Base-by-base conservation (phyloP, 257 asterid genomes). In the Fraxinus anomala region DNA sequence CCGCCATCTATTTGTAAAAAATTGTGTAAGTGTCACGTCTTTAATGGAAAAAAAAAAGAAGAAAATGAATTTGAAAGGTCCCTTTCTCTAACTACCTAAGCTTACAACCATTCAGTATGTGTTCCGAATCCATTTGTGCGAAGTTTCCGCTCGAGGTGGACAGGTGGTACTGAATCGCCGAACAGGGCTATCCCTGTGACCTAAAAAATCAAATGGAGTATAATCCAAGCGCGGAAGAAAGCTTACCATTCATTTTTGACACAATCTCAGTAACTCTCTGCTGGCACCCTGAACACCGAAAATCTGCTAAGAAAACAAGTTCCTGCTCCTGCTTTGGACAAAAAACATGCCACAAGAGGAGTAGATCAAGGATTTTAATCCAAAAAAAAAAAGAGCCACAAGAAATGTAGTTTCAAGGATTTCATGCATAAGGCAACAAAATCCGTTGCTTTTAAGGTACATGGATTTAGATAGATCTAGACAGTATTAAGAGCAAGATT, bases 231-330 rank as follows among this genome's bases (percentile, higher is more conserved):
- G 78, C 28, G 61, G 47, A 24, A 30, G 12, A 19, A 72, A 37
- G 2, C 67, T 80, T 12, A 92, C 97, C 91, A 7, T 91, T 88
- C 97, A 92, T 85, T 85, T 82, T 92, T 56, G 93, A 73, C 89
- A 94, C 83, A 34, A 91, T 80, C 80, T 87, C 85, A 73, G 94
- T 94, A 31, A 94, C 96, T 82, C 96, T 87, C 51, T 83, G 84
- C 87, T 91, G 97, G 81, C 98, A 94, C 73, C 68, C 86, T 0
- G 91, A 67, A 44, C 97, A 91, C 39, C 93, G 89, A 68, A 89
- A 88, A 88, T 94, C 98, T 0, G 97, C 97, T 10, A 91, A 74
- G 76, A 92, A 89, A 73, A 92, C 96, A 42, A 94, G 93, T 86
- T 94, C 97, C 63, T 94, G 98, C 79, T 92, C 94, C 98, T 92